Base-by-base conservation (phyloP, 208 protist species). In the Spironucleus salmonicida region DNA sequence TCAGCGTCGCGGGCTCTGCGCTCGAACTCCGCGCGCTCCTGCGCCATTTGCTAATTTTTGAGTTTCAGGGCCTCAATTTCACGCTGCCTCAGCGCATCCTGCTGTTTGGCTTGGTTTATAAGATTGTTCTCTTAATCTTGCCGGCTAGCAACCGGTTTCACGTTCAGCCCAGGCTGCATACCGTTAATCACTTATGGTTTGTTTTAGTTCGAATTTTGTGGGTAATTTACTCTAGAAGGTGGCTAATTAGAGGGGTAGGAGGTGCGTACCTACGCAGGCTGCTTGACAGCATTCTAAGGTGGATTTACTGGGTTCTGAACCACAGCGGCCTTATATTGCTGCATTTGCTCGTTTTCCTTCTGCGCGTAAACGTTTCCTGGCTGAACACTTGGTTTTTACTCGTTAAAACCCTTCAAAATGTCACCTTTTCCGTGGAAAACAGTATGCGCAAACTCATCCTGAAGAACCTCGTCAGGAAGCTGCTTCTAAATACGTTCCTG, bases 371-470 rank as follows among this genome's bases (percentile, higher is more conserved):
- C 61, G 35, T 15, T 40, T 23, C 19, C 61, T 15, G 61, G 61
- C 61, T 67, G 61, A 38, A 67, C 30, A 40, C 61, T 30, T 23
- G 35, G 15, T 23, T 30, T 15, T 35, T 38, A 9, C 23, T n/a
- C 64, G n/a, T 38, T 35, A 49, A 71, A 71, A 9, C 64, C 64
- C 11, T 42, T 38, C 4, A 71, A 35, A 27, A 38, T 38, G 34
- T 71, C 38, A 30, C 64, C 64, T 42, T 38, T n/a, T 4, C 58
- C 76, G 62, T 83, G 80, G 23, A 83, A 42, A 9, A 83, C 32
- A 29, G 82, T 83, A 67, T 85, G 80, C 0, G 68, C 40, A 30
- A 83, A 82, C 78, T 83, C 82, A 11, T 76, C 45, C 34, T 32
- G 26, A 23, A 76, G 27, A 7, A 69, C 0, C 19, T 62, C 64